Evolutionary conservation across 2,329 filamentous ascomycete genomes (phyloP).

Genomic region (Penicillium sp.): DNA sequence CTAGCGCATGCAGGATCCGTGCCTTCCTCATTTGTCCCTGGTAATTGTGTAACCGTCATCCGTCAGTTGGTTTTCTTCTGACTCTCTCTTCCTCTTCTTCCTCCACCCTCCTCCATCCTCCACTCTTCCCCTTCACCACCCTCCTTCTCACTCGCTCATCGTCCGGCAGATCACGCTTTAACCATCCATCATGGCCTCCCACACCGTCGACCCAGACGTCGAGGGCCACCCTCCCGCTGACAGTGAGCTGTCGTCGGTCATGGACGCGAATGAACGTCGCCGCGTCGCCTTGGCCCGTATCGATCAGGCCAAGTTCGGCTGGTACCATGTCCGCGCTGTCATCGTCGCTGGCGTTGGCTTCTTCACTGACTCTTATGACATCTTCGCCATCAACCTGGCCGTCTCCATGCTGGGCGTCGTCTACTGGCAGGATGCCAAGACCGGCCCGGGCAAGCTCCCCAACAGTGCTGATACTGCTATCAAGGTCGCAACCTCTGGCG

Average conservation of each 20-base stretch:
- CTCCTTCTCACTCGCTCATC: background rate
- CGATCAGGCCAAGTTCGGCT: conserved; percentile 79
- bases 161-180: background rate
- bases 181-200: background rate
- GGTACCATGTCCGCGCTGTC: conserved; percentile 79
- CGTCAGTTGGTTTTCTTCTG: background rate
- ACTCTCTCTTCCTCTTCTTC: background rate
- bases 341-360: conserved; percentile 82
- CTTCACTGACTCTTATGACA: conserved; percentile 85
- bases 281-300: conserved; percentile 78
- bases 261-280: conserved; percentile 74
- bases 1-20: background rate
- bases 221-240: background rate
- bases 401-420: conserved; percentile 78
- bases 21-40: background rate
- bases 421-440: conserved; percentile 64
- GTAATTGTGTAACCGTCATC: background rate
- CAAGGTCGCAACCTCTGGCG: conserved; percentile 81
- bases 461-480: conserved; percentile 73
- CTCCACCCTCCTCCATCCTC: background rate
- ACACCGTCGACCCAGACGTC: background rate
- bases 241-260: conserved; percentile 13
- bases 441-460: conserved; percentile 58
- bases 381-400: conserved; percentile 74
- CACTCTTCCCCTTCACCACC: background rate